A percentile compares a stretch with the other conserved stretches of the same genome.
These are phyloP conservation scores for Vachellia collinsii DNA, from an alignment of 306 rosid species.

Conservation along the genomic window DNA sequence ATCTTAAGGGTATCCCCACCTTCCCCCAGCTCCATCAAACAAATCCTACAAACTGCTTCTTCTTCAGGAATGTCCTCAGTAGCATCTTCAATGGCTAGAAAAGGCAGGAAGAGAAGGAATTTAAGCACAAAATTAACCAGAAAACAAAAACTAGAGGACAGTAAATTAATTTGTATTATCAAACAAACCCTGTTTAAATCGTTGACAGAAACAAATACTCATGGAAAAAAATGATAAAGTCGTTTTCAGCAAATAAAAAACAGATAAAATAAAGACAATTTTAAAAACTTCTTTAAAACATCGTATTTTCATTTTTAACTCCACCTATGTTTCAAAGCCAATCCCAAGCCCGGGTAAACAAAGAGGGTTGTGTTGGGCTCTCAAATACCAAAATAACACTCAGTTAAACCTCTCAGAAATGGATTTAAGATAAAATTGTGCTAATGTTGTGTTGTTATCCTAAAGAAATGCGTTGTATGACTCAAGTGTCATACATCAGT, in stretches of 20 bases:
- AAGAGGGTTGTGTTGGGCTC: not conserved
- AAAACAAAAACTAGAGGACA: not conserved
- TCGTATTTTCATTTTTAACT: not conserved
- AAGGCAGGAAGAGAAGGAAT: not conserved
- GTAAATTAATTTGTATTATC: constrained; percentile 4
- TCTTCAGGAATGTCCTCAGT: constrained; percentile 94
- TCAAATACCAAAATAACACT: not conserved
- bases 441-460: not conserved
- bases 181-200: not conserved
- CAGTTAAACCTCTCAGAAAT: not conserved
- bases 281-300: not conserved
- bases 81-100: constrained; percentile 64
- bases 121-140: constrained; percentile 11
- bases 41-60: constrained; percentile 95
- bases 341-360: not conserved
- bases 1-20: constrained; percentile 80
- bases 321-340: not conserved
- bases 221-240: not conserved
- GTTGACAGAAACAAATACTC: not conserved
- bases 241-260: not conserved
- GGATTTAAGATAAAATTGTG: not conserved
- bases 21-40: constrained; percentile 78
- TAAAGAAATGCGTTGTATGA: not conserved
- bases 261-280: not conserved
- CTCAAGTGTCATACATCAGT: not conserved